A percentile compares a stretch with the other conserved stretches of the same genome.
phyloP scores from a whole-genome alignment of 2,329 filamentous ascomycete genomes.

The Sclerotinia subarctica region DNA sequence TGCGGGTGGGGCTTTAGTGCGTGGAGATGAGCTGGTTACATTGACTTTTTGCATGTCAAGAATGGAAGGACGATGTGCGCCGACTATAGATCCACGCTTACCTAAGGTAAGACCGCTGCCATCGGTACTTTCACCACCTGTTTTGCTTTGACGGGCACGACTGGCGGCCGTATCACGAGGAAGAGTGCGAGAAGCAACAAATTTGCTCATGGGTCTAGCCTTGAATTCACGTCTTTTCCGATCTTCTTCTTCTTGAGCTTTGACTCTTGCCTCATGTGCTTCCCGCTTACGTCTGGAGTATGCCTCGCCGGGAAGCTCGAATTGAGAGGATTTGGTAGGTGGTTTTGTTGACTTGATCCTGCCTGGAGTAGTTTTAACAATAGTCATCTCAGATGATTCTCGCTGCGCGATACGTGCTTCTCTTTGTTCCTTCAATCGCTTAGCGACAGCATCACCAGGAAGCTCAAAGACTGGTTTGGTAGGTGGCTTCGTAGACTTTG shows the following conservation, averaged over 20 bases:
- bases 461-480: slow-evolving; percentile 59
- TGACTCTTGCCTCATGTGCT: slow-evolving; percentile 53
- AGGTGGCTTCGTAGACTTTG: slow-evolving; percentile 52
- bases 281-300: slow-evolving; percentile 50
- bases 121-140: slow-evolving; percentile 36
- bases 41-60: slow-evolving; percentile 38
- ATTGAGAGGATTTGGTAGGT: slow-evolving; percentile 50
- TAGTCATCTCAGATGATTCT: slow-evolving; percentile 39
- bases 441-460: slow-evolving; percentile 59
- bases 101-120: slow-evolving; percentile 28
- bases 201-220: slow-evolving; percentile 53
- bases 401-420: slow-evolving; percentile 51
- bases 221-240: slow-evolving; percentile 61
- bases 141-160: slow-evolving; percentile 51
- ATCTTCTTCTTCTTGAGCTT: slow-evolving; percentile 58
- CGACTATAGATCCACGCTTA: slow-evolving; percentile 36
- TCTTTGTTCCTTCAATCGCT: slow-evolving; percentile 55
- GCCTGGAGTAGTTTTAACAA: slow-evolving; percentile 39
- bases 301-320: slow-evolving; percentile 62
- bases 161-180: slow-evolving; percentile 59
- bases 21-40: slow-evolving; percentile 30
- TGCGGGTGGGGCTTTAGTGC: slow-evolving; percentile 28
- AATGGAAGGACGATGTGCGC: slow-evolving; percentile 39
- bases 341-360: slow-evolving; percentile 50
- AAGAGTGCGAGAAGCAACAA: slow-evolving; percentile 39